Base-by-base conservation (phyloP, 371 early-diverging fungal genomes). In the Syncephalastrum contaminatum region DNA sequence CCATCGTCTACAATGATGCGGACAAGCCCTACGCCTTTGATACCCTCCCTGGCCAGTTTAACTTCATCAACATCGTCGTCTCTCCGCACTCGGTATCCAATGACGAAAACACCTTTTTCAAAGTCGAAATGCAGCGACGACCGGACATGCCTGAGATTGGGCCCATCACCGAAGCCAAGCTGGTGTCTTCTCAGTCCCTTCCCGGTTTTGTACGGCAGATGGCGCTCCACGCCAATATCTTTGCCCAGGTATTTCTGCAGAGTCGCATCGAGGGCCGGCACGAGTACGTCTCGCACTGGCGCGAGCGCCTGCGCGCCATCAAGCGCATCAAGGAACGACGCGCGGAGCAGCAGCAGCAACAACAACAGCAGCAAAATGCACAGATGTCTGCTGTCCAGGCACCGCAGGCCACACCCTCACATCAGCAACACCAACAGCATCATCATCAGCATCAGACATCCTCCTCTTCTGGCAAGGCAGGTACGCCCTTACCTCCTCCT, bases 41-140 rank as follows among this genome's bases (percentile, higher is more conserved):
- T 54, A 97, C 96, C 1, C 72, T 97, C 18, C 90, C 94, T 0
- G 89, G 92, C 6, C 94, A 98, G 69, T 97, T 97, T 76, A 97
- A 97, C 67, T 93, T 88, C 64, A 88, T 96, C 58, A 92, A 94
- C 54, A 87, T 98, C 57, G 84, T 98, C 6, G 87, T 98, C 21
- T 86, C 92, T 22, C 77, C 84, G 12, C 81, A 81, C 39, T 81
- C 84, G 8, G 71, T 80, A 0, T 75, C 73, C 5, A 72, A 70
- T n/a, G 78, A 80, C 43, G 68, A 82, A 56, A 80, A 75, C 47
- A 73, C 81, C 0, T 85, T 82, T 61, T 86, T 83, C 63, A 77
- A 75, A 46, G 83, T 88, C 41, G 72, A 76, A 43, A 87, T 92
- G 68, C 87, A 92, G 65, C 72, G 84, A 22, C 79, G 90, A 21